Conservation (phyloP, 441 rosid genomes). For the Manihot esculenta region DNA sequence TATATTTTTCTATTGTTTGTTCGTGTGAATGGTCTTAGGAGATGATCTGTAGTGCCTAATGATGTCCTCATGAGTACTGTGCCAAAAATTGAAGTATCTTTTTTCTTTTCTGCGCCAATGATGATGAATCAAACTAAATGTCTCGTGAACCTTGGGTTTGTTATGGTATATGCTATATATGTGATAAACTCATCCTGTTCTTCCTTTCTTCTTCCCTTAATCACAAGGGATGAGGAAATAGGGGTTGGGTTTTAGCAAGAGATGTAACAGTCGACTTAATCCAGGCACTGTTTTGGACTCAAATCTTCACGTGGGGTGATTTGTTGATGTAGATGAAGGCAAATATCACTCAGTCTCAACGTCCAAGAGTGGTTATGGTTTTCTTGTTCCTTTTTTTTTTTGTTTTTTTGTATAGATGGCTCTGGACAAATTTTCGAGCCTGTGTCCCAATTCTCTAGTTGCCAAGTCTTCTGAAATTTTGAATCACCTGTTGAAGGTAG, state of each 20-base stretch:
- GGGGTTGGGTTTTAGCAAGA: no score
- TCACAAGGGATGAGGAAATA: no score
- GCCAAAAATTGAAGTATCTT: conserved; percentile 11
- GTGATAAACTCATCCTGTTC: no score
- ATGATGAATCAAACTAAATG: conserved; percentile 15
- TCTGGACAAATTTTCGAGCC: not conserved
- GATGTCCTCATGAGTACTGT: conserved; percentile 17
- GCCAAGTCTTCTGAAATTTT: not conserved
- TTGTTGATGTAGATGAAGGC: not conserved
- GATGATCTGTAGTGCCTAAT: conserved; percentile 14
- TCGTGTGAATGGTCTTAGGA: conserved; percentile 30
- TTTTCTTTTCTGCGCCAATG: conserved; percentile 16
- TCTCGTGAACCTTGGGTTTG: conserved; percentile 14
- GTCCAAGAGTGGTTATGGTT: not conserved
- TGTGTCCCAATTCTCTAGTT: not conserved
- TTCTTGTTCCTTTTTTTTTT: no score
- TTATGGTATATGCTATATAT: conserved; percentile 1
- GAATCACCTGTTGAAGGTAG: not conserved
- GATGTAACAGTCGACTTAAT: no score
- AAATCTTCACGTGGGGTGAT: not conserved
- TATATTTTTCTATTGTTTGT: conserved; percentile 25
- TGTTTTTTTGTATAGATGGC: not conserved
- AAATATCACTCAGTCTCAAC: not conserved
- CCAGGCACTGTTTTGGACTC: not conserved
- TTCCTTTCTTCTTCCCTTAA: no score